These are phyloP conservation scores for Annulohypoxylon bovei DNA, from an alignment of 495 filamentous ascomycete species.

Conservation along the genomic window DNA sequence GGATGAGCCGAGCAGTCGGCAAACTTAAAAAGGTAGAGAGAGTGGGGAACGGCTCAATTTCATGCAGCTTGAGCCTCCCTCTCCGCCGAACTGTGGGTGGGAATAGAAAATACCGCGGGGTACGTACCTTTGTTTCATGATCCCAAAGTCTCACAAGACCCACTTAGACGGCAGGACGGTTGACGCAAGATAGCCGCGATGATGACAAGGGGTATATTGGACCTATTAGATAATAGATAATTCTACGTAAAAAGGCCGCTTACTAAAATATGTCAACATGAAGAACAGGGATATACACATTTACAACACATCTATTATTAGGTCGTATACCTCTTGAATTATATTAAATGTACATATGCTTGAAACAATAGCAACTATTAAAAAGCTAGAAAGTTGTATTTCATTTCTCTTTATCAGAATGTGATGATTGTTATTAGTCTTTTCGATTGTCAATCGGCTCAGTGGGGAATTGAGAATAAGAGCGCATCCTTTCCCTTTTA, in stretches of 20 bases:
- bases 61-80: constrained; percentile 45
- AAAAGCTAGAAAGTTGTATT: neutral
- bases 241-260: neutral
- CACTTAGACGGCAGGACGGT: constrained; percentile 23
- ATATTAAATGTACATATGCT: neutral
- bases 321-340: neutral
- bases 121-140: constrained; percentile 38
- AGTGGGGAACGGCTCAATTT: constrained; percentile 41
- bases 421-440: neutral
- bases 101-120: constrained; percentile 34
- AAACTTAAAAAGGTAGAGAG: constrained; percentile 42
- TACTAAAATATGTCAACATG: constrained; percentile 25
- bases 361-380: too few species aligned
- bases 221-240: constrained; percentile 10
- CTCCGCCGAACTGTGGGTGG: constrained; percentile 22
- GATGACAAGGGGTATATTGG: constrained; percentile 19
- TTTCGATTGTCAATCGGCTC: neutral
- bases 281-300: constrained; percentile 15
- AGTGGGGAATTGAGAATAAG: neutral
- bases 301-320: constrained; percentile 14
- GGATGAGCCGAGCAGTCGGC: constrained; percentile 43
- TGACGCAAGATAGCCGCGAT: constrained; percentile 45
- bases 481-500: neutral
- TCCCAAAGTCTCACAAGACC: constrained; percentile 28
- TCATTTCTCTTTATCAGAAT: neutral